Evolutionary conservation across 305 asterid species (phyloP).

Genomic region (Rubia peregrina): DNA sequence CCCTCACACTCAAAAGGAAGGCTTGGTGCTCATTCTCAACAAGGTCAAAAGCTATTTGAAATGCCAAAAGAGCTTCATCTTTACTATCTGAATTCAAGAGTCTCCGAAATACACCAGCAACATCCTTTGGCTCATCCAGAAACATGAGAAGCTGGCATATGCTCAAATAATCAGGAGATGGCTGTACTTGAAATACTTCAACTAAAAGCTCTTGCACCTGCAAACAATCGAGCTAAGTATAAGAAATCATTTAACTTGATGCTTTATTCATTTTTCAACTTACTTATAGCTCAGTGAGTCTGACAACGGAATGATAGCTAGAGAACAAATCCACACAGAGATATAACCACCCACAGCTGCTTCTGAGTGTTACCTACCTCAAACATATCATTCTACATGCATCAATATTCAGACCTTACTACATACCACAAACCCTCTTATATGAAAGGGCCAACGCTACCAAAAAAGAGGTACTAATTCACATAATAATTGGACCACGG

Average conservation of each 20-base stretch:
- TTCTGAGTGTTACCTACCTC: background rate
- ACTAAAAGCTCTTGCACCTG: constrained; percentile 87
- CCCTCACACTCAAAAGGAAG: constrained; percentile 78
- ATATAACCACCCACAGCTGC: background rate
- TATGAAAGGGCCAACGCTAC: background rate
- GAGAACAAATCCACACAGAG: background rate
- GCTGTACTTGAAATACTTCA: constrained; percentile 64
- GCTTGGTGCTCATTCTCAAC: constrained; percentile 97
- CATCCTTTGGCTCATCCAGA: constrained; percentile 76
- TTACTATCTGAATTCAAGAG: constrained; percentile 58
- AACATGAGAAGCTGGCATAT: constrained; percentile 97
- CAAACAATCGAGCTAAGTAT: background rate
- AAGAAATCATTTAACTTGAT: background rate
- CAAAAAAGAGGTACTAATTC: background rate
- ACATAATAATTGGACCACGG: background rate
- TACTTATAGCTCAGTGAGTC: background rate
- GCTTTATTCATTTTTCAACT: background rate
- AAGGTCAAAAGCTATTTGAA: constrained; percentile 95
- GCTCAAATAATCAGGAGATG: constrained; percentile 93
- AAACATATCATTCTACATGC: background rate
- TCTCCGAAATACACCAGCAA: constrained; percentile 71
- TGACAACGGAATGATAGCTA: background rate
- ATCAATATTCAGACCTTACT: background rate
- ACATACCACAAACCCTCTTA: background rate
- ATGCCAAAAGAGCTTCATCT: constrained; percentile 86